Evolutionary conservation across 257 asterid species (phyloP).

Genomic region (Ehretia macrophylla): DNA sequence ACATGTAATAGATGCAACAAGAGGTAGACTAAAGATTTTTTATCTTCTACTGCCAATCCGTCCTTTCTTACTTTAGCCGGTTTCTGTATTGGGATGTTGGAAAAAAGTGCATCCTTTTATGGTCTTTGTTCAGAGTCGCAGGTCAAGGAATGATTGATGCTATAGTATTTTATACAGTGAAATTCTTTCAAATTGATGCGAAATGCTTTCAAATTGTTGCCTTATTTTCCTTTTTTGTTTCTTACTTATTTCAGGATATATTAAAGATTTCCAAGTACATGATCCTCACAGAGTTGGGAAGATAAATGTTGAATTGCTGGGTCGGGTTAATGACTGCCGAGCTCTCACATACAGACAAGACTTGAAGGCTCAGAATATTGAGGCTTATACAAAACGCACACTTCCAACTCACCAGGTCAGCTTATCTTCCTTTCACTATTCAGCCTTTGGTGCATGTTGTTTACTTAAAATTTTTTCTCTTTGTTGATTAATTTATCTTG

Average conservation of each 20-base stretch:
- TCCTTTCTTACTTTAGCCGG: no score
- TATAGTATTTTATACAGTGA: background rate
- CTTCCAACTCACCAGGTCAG: conserved; percentile 95
- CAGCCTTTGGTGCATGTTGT: background rate
- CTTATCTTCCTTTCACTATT: conserved; percentile 5
- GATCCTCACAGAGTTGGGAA: conserved; percentile 82
- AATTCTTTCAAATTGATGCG: background rate
- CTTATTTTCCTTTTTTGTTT: background rate
- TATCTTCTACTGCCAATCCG: no score
- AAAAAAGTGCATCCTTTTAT: no score
- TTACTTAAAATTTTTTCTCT: background rate
- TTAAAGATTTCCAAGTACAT: conserved; percentile 72
- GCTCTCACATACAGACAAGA: conserved; percentile 85
- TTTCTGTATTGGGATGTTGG: no score
- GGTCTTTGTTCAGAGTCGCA: no score
- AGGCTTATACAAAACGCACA: conserved; percentile 50
- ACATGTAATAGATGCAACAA: no score
- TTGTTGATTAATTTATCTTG: background rate
- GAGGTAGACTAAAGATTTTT: no score
- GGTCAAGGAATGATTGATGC: no score
- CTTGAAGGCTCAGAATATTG: conserved; percentile 53
- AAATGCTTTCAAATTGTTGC: conserved; percentile 1
- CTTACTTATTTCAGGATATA: conserved; percentile 52
- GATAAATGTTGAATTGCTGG: conserved; percentile 78
- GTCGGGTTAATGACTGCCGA: conserved; percentile 86